Evolutionary conservation across 352 stramenopile species (phyloP), one percentile per base, ranked within the genome.

Genomic region (Pythium utonaiense): DNA sequence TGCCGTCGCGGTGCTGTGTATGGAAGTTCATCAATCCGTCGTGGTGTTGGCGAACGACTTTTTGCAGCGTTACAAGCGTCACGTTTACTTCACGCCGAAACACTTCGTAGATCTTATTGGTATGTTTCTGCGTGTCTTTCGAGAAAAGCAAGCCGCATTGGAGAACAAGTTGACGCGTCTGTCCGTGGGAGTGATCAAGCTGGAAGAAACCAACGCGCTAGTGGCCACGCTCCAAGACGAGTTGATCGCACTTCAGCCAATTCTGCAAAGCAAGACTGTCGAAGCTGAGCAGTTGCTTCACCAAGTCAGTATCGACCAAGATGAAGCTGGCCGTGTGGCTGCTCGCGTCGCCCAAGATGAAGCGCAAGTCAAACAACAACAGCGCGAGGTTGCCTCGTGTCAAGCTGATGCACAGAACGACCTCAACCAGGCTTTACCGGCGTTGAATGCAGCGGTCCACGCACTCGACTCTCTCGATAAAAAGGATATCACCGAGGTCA

Each of bases 31-130:
- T 49, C 64, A 83, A 30, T 80, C 67, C 0, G 64, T 73, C 1
- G 56, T 61, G 16, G 16, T 24, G 1, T 4, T 66, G n/a, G 57
- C 73, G 6, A 40, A 49, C 9, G 53, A 63, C 4, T 90, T 88
- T 56, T 58, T 83, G 8, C 25, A 49, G 2, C 38, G 69, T 12
- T 73, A 47, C 30, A 69, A 75, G 40, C 64, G 84, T 0, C 70
- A 71, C 7, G 73, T 88, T 14, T 84, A 82, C 53, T 64, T 90
- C 19, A 93, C 83, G 7, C 93, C 89, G 21, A 83, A 93, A 36
- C 84, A 95, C 47, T 97, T 96, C 53, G 71, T 98, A 14, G 91
- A 97, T 53, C 62, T 98, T 14, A 93, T 98, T 22, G 65, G 83
- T 5, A 77, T 95, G 19, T 98, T 95, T 25, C 57, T 86, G n/a